These are phyloP conservation scores for Psilocybe azurescens DNA, from an alignment of 768 basidiomycete species.

Conservation along the genomic window DNA sequence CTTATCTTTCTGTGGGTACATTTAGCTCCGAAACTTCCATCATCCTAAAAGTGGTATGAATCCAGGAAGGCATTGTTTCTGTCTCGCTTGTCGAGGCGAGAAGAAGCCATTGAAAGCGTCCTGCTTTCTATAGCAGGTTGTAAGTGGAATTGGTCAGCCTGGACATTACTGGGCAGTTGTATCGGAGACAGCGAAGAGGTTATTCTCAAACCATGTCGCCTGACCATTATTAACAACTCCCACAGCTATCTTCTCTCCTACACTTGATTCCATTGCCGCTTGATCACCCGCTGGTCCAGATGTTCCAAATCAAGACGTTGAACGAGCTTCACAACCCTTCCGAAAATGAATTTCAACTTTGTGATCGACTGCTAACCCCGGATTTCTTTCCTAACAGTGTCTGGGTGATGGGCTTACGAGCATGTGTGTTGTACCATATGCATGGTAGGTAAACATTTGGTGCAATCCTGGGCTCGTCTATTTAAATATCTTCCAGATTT, in stretches of 20 bases:
- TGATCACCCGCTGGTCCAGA: slow-evolving; percentile 56
- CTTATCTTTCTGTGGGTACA: slow-evolving; percentile 76
- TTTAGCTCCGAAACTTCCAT: slow-evolving; percentile 1
- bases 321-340: slow-evolving; percentile 90
- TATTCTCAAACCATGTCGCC: slow-evolving; percentile 12
- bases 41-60: slow-evolving; percentile 10
- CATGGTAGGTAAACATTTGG: slow-evolving; percentile 63
- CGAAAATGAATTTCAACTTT: slow-evolving; percentile 82
- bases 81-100: slow-evolving; percentile 75
- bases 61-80: slow-evolving; percentile 84
- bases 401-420: slow-evolving; percentile 87
- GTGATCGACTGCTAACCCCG: slow-evolving; percentile 74
- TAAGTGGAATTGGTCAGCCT: slow-evolving; percentile 96
- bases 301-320: slow-evolving; percentile 87
- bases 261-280: slow-evolving; percentile 51
- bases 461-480: slow-evolving; percentile 8
- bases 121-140: slow-evolving; percentile 77
- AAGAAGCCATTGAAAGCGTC: slow-evolving; percentile 85
- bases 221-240: slow-evolving; percentile 21
- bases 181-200: slow-evolving; percentile 90
- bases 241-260: slow-evolving; percentile 52
- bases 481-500: slow-evolving; percentile 64
- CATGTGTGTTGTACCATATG: slow-evolving; percentile 86
- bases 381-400: slow-evolving; percentile 82
- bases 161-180: slow-evolving; percentile 81